Percentiles rank a stretch among this genome's conserved stretches.
Evolutionary conservation across 441 rosid genomes (phyloP).

Genomic region (Omphalea diandra): DNA sequence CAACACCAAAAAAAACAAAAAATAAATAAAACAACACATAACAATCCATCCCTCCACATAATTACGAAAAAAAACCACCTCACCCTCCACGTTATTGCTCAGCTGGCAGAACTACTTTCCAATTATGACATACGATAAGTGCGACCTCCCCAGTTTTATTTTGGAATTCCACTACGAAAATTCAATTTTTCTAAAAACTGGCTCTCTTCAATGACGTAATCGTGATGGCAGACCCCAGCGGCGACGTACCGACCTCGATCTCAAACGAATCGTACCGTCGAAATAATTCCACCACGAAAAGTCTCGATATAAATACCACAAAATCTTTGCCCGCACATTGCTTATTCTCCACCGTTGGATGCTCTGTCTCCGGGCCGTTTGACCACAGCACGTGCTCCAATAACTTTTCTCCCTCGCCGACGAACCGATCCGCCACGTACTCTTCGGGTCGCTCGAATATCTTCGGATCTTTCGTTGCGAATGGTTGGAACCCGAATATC

Average conservation of each 20-base stretch:
- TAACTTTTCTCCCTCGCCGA: conserved; percentile 72
- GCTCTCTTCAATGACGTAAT: conserved; percentile 59
- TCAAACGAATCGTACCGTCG: conserved; percentile 78
- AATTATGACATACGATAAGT: no score
- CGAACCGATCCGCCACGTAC: conserved; percentile 68
- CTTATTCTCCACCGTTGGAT: conserved; percentile 55
- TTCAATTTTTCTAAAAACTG: conserved; percentile 28
- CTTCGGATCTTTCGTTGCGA: conserved; percentile 63
- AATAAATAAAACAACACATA: no score
- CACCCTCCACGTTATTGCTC: no score
- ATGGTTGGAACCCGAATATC: conserved; percentile 69
- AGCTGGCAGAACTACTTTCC: no score
- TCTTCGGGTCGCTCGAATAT: conserved; percentile 59
- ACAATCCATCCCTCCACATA: no score
- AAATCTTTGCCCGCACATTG: conserved; percentile 90
- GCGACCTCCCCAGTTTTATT: not conserved
- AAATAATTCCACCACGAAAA: conserved; percentile 62
- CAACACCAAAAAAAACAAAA: no score
- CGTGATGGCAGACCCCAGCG: conserved; percentile 55
- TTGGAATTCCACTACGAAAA: not conserved
- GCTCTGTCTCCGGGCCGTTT: conserved; percentile 73
- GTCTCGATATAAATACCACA: conserved; percentile 56
- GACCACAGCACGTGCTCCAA: conserved; percentile 76
- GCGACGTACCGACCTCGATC: conserved; percentile 43
- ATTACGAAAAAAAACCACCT: no score